phyloP scores from a whole-genome alignment of 2,329 filamentous ascomycete genomes.

The Stagonosporopsis chrysanthemi region DNA sequence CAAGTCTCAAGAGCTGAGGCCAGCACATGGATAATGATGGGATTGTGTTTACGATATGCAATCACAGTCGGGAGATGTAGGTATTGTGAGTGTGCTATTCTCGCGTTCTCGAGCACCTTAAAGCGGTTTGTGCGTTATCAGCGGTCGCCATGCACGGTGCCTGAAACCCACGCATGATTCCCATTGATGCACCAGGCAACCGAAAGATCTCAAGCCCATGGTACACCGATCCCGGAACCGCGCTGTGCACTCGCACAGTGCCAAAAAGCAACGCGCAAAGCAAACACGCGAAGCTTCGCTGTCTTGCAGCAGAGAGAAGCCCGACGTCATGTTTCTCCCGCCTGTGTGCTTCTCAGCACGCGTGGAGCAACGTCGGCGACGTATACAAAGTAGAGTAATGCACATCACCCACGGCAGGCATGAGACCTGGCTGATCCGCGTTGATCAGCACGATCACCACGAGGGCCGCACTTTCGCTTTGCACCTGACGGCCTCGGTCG shows the following conservation, averaged over 20 bases:
- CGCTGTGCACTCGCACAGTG: too few species aligned
- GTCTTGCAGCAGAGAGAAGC: not conserved
- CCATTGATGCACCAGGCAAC: not conserved
- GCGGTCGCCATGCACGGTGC: not conserved
- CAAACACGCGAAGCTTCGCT: not conserved
- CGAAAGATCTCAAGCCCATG: not conserved
- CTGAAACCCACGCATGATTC: not conserved
- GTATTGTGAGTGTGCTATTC: not conserved
- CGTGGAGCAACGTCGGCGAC: not conserved
- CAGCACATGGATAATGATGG: too few species aligned
- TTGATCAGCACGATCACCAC: not conserved
- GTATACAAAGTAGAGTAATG: not conserved
- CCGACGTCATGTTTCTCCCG: not conserved
- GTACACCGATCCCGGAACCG: not conserved
- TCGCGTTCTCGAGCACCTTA: not conserved
- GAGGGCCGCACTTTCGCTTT: not conserved
- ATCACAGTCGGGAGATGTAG: too few species aligned
- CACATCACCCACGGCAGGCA: not conserved
- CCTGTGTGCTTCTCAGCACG: not conserved
- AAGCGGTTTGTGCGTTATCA: not conserved
- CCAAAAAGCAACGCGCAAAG: not conserved
- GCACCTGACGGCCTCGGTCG: too few species aligned
- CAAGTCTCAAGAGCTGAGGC: not conserved
- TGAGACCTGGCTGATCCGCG: not conserved
- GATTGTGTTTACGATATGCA: too few species aligned